Evolutionary conservation across 345 rosid species (phyloP), one percentile per base, ranked within the genome.

Genomic region (Salix viminalis): DNA sequence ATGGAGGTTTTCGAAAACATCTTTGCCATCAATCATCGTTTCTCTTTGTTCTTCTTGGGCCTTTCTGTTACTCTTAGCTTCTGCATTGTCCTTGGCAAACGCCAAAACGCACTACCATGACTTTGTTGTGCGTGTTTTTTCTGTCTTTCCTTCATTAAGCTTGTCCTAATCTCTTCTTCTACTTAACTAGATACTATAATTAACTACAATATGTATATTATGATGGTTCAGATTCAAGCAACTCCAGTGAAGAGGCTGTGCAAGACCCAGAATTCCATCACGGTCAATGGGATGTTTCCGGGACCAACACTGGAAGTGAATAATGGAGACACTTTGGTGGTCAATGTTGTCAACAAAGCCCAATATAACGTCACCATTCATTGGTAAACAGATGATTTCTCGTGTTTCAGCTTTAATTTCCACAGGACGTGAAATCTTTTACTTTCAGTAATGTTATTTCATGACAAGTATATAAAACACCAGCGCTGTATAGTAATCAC

Each of bases 231-330:
- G 96, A 74, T 94, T 71, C 97, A 93, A 89, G 87, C 85, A 79
- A 87, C 93, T 12, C 82, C 85, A 79, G 96, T 95, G 93, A 93
- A 91, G 93, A 95, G 97, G 94, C 93, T 95, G 88, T 95, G 99
- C 92, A 93, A 73, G 12, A 93, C 93, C 67, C 96, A 89, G 74
- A 83, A 85, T 71, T 66, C 82, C 18, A 90, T 95, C 80, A 95
- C 99, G 16, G 99, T 95, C 1, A 95, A 95, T 72, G 99, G 99
- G 74, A 91, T 91, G 92, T 85, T 82, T 36, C 99, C 99, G 0
- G 99, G 99, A 2, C 99, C 99, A 2, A 95, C 99, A 32, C 60
- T 95, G 13, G 97, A 95, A 82, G 77, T 91, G 48, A 89, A 85
- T 41, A 75, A 90, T 61, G 98, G 99, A 2, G 99, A 93, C 78